Evolutionary conservation across 2,329 filamentous ascomycete species (phyloP).

Genomic region (Sporothrix humicola): DNA sequence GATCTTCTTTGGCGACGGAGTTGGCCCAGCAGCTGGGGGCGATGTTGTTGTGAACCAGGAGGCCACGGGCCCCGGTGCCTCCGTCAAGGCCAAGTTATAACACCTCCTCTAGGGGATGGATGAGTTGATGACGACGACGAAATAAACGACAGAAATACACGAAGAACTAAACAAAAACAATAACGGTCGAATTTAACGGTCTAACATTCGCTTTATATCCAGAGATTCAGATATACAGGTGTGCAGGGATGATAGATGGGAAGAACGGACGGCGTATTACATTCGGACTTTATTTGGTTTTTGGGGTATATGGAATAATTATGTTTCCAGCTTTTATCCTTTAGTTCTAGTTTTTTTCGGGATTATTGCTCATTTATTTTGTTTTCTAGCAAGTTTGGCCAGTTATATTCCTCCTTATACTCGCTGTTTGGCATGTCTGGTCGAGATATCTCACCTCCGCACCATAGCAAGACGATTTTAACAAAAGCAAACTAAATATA

Average conservation of each 20-base stretch:
- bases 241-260: not conserved
- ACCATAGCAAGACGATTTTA: not conserved
- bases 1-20: constrained; percentile 91
- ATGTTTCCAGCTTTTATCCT: not conserved
- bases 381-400: too few relatives aligned
- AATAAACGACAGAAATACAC: not conserved
- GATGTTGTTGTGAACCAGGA: constrained; percentile 84
- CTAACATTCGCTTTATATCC: too few relatives aligned
- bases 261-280: constrained; percentile 14
- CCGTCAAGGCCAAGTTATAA: constrained; percentile 45
- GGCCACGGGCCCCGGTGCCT: constrained; percentile 67
- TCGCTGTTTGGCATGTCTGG: not conserved
- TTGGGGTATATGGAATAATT: not conserved
- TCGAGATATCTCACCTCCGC: not conserved
- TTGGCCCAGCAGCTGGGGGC: constrained; percentile 53
- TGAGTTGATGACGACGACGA: not conserved
- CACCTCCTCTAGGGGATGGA: not conserved
- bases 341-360: not conserved
- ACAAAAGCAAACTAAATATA: not conserved
- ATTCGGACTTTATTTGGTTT: not conserved
- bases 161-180: not conserved
- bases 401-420: not conserved
- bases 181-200: too few relatives aligned
- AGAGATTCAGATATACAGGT: too few relatives aligned
- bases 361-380: not conserved